These are phyloP conservation scores for Linnemannia zychae DNA, from an alignment of 192 early-diverging fungal species.

Conservation along the genomic window DNA sequence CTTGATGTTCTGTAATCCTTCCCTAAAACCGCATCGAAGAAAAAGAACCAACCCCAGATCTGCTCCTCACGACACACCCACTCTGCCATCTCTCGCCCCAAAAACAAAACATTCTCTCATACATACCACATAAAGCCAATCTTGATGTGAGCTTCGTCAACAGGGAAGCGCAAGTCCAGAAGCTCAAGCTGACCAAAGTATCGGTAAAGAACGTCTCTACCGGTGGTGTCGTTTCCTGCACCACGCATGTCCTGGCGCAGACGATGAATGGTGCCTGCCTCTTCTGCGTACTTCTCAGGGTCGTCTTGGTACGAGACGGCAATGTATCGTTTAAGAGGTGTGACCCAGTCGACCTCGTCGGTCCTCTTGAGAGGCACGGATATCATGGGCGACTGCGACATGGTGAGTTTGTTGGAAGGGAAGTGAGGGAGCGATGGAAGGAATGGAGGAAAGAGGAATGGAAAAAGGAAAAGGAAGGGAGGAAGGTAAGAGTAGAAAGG, in stretches of 20 bases:
- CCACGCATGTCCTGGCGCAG: slow-evolving; percentile 96
- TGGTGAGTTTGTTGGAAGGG: not conserved
- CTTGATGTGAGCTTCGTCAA: slow-evolving; percentile 93
- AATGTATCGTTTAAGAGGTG: slow-evolving; percentile 90
- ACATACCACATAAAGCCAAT: slow-evolving; percentile 91
- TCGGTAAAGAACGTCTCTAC: slow-evolving; percentile 93
- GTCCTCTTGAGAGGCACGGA: slow-evolving; percentile 87
- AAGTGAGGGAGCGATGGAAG: not conserved
- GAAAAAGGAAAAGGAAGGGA: not conserved
- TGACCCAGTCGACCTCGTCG: slow-evolving; percentile 92
- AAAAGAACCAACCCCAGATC: not conserved
- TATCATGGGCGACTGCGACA: slow-evolving; percentile 69
- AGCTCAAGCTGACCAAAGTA: slow-evolving; percentile 98
- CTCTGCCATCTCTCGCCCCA: not conserved
- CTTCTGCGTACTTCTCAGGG: slow-evolving; percentile 88
- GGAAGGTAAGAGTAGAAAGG: not conserved
- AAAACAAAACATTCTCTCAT: too few species aligned
- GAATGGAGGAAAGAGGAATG: not conserved
- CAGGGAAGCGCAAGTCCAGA: slow-evolving; percentile 91
- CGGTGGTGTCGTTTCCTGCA: slow-evolving; percentile 93
- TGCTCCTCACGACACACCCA: not conserved
- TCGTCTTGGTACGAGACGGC: slow-evolving; percentile 89
- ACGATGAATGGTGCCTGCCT: slow-evolving; percentile 89
- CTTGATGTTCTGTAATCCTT: not conserved
- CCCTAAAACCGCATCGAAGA: not conserved